Evolutionary conservation across 164 flowering plant species (phyloP).

Genomic region (Piper longum): DNA sequence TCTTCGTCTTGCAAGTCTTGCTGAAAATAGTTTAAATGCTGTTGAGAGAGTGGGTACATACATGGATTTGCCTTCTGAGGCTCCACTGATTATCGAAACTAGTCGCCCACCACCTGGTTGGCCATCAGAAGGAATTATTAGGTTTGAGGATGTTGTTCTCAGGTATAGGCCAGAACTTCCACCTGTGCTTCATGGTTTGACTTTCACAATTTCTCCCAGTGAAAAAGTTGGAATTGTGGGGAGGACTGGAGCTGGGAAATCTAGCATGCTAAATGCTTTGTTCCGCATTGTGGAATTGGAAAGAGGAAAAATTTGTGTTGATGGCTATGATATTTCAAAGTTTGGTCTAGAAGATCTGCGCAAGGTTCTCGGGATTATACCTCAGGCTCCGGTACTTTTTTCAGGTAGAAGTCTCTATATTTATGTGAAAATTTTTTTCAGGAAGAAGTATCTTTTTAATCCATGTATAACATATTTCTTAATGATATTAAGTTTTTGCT

Average conservation of each 20-base stretch:
- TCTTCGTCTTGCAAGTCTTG: conserved; percentile 82
- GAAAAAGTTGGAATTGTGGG: conserved; percentile 98
- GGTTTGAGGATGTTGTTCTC: conserved; percentile 77
- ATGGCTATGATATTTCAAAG: conserved; percentile 60
- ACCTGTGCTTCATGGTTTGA: conserved; percentile 84
- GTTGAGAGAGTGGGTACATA: conserved; percentile 85
- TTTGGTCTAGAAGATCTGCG: conserved; percentile 78
- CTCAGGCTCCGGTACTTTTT: conserved; percentile 93
- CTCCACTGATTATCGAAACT: conserved; percentile 57
- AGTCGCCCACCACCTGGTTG: conserved; percentile 95
- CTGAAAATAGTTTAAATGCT: conserved; percentile 91
- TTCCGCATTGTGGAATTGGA: conserved; percentile 94
- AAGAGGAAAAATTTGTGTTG: conserved; percentile 76
- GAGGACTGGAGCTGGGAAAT: conserved; percentile 98
- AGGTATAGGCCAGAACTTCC: conserved; percentile 98
- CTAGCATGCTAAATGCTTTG: conserved; percentile 94
- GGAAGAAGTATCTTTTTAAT: neutral
- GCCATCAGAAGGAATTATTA: conserved; percentile 84
- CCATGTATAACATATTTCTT: no score
- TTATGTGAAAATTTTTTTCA: neutral
- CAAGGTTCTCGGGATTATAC: conserved; percentile 91
- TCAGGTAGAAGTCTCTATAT: conserved; percentile 43
- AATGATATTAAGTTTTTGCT: no score
- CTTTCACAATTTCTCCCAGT: conserved; percentile 61
- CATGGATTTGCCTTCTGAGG: conserved; percentile 88